Percentiles rank a stretch among this genome's conserved stretches.
Conservation (phyloP, 1,284 basidiomycete species). For the Phylloboletellus chloephorus region DNA sequence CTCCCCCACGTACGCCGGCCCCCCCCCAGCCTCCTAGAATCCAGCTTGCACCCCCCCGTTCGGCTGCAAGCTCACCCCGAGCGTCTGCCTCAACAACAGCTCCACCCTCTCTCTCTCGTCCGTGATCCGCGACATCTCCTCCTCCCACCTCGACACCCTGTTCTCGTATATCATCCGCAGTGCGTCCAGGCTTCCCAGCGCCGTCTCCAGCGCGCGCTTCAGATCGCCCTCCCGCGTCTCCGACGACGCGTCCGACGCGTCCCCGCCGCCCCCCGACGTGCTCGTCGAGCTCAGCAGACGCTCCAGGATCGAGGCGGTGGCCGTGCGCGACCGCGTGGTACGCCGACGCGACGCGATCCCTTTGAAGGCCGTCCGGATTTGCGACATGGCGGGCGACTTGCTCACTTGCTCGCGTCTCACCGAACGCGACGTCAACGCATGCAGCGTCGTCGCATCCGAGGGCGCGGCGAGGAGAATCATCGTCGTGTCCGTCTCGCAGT, state of each 20-base stretch:
- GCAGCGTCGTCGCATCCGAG: slow-evolving; percentile 59
- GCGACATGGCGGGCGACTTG: slow-evolving; percentile 45
- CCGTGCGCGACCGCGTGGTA: slow-evolving; percentile 39
- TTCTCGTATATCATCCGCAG: slow-evolving; percentile 61
- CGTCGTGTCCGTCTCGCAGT: slow-evolving; percentile 73
- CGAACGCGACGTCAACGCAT: slow-evolving; percentile 58
- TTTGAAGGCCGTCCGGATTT: slow-evolving; percentile 52
- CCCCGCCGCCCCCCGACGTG: slow-evolving; percentile 48
- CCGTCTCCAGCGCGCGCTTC: slow-evolving; percentile 56
- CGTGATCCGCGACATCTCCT: slow-evolving; percentile 59
- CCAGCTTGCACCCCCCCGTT: slow-evolving; percentile 9
- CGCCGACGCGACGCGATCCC: slow-evolving; percentile 55
- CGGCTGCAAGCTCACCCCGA: slow-evolving; percentile 38
- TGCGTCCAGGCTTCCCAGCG: slow-evolving; percentile 57
- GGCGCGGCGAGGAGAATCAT: slow-evolving; percentile 69
- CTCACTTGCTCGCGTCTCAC: slow-evolving; percentile 53
- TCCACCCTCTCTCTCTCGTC: slow-evolving; percentile 66
- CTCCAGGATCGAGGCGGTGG: slow-evolving; percentile 48
- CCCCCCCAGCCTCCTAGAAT: too few species aligned
- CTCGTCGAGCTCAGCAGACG: slow-evolving; percentile 44
- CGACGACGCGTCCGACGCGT: slow-evolving; percentile 39
- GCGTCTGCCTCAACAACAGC: slow-evolving; percentile 55
- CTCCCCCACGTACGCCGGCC: too few species aligned
- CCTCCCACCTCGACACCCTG: slow-evolving; percentile 60
- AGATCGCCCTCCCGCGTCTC: slow-evolving; percentile 58